Evolutionary conservation across 2,329 filamentous ascomycete species (phyloP), one percentile per base, ranked within the genome.

Genomic region (Xylariaceae sp.): DNA sequence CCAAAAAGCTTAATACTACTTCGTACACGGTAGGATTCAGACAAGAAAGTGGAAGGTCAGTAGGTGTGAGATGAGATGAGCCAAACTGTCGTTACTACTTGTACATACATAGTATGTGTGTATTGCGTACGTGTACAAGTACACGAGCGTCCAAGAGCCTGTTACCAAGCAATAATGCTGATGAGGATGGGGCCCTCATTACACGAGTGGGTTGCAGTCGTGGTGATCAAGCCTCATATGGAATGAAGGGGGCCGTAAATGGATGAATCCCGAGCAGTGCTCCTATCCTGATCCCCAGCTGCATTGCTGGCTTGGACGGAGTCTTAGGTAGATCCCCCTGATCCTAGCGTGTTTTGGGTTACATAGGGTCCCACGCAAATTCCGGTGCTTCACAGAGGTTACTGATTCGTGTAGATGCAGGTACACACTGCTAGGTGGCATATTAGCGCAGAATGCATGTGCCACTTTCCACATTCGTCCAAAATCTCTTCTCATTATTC

Each of bases 331-430:
- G 61, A 61, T 63, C 61, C 61, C 61, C 61, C 61, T 63, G 59
- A 60, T 60, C 56, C 52, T 57, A 56, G 44, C 41, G 49, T 45
- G 20, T 26, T 52, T 23, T 52, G 48, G 53, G 26, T 52, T 61
- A 57, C 60, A 44, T 54, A 12, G 16, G 40, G 47, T 21, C 19
- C 23, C 14, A 37, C 19, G 46, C 46, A 29, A 55, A 54, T 52
- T 52, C 44, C 37, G 54, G 48, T 55, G 57, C 54, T 43, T 55
- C 51, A 44, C 44, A 44, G 50, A 59, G 53, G 46, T 54, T 50
- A 59, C 55, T 55, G 44, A 59, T 52, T 56, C 52, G 55, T 61
- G 62, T 60, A 60, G 51, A 65, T 44, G 67, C 67, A 69, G 67
- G 64, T 69, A 48, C 59, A 16, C n/a, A n/a, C n/a, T n/a, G n/a